Base-by-base conservation (phyloP, 2,329 filamentous ascomycete genomes). In the Geosmithia morbida region DNA sequence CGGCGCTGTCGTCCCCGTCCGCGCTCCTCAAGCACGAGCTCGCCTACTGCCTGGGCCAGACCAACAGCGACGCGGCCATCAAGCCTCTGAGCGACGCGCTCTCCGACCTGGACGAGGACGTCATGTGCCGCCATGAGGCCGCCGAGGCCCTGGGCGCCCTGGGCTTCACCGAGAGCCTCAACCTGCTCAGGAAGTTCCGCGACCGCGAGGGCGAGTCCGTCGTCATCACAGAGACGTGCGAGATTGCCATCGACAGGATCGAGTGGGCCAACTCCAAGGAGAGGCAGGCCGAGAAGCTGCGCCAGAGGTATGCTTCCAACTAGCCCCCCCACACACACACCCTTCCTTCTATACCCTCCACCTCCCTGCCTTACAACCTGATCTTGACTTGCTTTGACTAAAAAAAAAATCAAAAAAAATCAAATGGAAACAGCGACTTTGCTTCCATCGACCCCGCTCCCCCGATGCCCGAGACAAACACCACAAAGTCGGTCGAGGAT, bases 51-150 rank as follows among this genome's bases (percentile, higher is more conserved):
- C 76, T 98, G 2, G 92, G 92, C 7, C 92, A 98, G 67, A 90
- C 86, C 1, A 81, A 81, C 49, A 87, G 95, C 60, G 65, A 74
- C 46, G 81, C 81, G 43, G 85, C 89, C 0, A 77, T 88, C 10
- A 74, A 81, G 10, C 83, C 80, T 52, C 71, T 98, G 54, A 76
- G 81, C 49, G 66, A 72, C 13, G 87, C 94, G 14, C 71, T 97
- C 49, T 75, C 84, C 54, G 78, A 97, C 63, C 68, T 80, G 52
- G 61, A 78, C n/a, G 87, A 97, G 65, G 89, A 97, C 68, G 67
- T 85, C 39, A 98, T 98, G 89, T 94, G 87, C 65, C 77, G 92
- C 55, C 92, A 98, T 58, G 92, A 98, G 69, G 90, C 92, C 16
- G 92, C 90, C 2, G 92, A 98, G 70, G 92, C 92, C 2, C 73